These are phyloP conservation scores for Talaromyces rugulosus DNA, from an alignment of 2,329 filamentous ascomycete species.

Conservation along the genomic window DNA sequence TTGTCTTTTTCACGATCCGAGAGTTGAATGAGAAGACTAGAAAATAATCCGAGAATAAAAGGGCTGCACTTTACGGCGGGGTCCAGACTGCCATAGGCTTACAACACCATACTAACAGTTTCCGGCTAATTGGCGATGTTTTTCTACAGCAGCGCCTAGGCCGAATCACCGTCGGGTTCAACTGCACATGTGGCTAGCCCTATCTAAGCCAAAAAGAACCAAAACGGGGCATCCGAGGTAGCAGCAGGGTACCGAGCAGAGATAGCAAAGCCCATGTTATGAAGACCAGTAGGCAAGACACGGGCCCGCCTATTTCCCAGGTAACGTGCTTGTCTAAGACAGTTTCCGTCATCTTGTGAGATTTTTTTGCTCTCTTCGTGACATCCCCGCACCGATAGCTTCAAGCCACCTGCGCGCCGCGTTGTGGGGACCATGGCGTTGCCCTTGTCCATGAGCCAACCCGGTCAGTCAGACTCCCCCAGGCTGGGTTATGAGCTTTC, in stretches of 20 bases:
- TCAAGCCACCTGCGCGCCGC: background rate
- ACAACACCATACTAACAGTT: background rate
- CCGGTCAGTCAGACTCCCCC: background rate
- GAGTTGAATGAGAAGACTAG: background rate
- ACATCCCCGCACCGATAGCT: slow-evolving; percentile 9
- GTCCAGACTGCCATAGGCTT: background rate
- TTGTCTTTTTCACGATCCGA: background rate
- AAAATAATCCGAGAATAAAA: background rate
- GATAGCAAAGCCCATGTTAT: background rate
- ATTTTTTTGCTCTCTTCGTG: background rate
- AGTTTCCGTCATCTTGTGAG: background rate
- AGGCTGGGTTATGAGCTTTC: background rate
- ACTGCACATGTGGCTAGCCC: background rate
- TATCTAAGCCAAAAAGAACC: background rate
- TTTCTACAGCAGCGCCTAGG: background rate
- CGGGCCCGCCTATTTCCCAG: background rate
- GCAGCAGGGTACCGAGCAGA: background rate
- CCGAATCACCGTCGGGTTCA: background rate
- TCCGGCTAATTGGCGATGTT: background rate
- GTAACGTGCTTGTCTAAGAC: background rate
- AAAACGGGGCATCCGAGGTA: background rate
- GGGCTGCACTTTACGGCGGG: slow-evolving; percentile 3
- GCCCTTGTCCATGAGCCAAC: slow-evolving; percentile 13
- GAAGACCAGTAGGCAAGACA: background rate
- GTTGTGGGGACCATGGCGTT: background rate